Evolutionary conservation across 2,329 filamentous ascomycete genomes (phyloP), one percentile per base, ranked within the genome.

Genomic region (Chaetothyriales sp.): DNA sequence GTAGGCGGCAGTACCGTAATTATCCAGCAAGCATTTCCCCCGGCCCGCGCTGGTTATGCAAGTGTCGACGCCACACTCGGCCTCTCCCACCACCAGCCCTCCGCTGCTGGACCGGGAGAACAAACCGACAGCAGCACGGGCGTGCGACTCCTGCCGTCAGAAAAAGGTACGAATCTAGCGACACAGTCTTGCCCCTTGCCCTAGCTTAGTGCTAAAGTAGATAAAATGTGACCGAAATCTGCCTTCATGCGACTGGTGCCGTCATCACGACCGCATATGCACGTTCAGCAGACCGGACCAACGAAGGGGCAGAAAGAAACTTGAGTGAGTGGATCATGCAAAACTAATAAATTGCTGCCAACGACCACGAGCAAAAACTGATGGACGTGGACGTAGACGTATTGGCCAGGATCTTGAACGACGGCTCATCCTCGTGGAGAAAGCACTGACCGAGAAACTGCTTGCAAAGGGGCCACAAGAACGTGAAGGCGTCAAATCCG

Each of bases 91-190:
- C 15, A 15, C 2, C 4, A 15, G 10, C 2, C 15, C 32, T 5
- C 15, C 32, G 10, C 32, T 15, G 10, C 10, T 15, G 32, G 10
- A 39, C 12, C 2, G 32, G 32, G 32, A 39, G 10, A 39, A 15
- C 10, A 50, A 36, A 18, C 25, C 22, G 26, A 44, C 43, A 3
- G 44, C 45, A 18, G 20, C 43, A 26, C 50, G 51, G 43, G 72
- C 73, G 10, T 75, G 72, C 56, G 73, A 75, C 56, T 68, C 71
- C 15, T 75, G 73, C 55, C 70, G 73, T 57, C 68, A 63, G 56
- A 63, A 70, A 58, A 75, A 75, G 70, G 72, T 71, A 64, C 15
- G 19, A 19, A 50, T 49, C 26, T 9, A 49, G 44, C 28, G 3
- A 39, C 5, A 39, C 32, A 15, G 15, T 15, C 10, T 39, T 39